Evolutionary conservation across 176 grass and related monocot genomes (phyloP).

Genomic region (Aechmea fasciata): DNA sequence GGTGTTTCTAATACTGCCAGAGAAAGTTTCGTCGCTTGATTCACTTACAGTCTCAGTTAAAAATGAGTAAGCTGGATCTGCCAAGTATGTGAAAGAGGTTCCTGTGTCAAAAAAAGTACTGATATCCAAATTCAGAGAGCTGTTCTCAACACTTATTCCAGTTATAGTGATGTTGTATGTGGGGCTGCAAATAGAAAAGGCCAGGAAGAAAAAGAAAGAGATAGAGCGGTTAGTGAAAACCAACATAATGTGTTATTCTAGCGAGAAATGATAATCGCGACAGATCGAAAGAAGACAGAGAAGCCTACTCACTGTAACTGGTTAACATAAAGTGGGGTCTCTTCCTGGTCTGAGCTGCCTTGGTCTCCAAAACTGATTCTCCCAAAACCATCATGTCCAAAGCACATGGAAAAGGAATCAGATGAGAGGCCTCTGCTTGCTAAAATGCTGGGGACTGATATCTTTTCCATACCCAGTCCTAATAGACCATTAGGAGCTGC

Average conservation of each 20-base stretch:
- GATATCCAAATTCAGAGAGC: conserved; percentile 26
- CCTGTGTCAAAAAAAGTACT: conserved; percentile 67
- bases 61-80: conserved; percentile 57
- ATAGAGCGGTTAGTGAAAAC: neutral
- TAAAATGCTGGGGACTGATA: conserved; percentile 66
- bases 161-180: conserved; percentile 49
- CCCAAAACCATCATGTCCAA: conserved; percentile 57
- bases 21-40: neutral
- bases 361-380: conserved; percentile 77
- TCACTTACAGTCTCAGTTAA: conserved; percentile 62
- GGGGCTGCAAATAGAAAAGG: conserved; percentile 31
- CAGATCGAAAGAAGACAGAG: conserved; percentile 1
- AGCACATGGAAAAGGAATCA: conserved; percentile 89
- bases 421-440: conserved; percentile 43
- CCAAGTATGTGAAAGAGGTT: conserved; percentile 76
- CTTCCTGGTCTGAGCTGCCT: conserved; percentile 57
- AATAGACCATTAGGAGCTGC: conserved; percentile 78
- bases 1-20: neutral
- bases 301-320: conserved; percentile 37
- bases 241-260: neutral
- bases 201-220: neutral
- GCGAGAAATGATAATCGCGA: neutral
- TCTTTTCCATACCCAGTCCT: conserved; percentile 54
- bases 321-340: conserved; percentile 56
- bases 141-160: conserved; percentile 42